Evolutionary conservation across 2,329 filamentous ascomycete species (phyloP).

Genomic region (Aspergillus melleus): DNA sequence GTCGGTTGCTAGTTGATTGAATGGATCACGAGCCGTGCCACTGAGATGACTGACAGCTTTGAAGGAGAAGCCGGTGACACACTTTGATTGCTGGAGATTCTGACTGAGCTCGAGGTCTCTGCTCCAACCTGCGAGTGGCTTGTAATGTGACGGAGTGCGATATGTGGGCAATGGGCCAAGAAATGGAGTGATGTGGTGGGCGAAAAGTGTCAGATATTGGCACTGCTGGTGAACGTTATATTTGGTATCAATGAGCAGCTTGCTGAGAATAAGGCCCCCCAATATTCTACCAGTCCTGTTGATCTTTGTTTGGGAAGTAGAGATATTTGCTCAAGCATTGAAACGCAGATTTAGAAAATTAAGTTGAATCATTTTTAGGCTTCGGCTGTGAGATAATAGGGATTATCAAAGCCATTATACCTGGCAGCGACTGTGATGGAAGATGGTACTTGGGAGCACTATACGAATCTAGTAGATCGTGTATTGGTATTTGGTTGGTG

Average conservation of each 20-base stretch:
- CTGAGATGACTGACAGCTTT: not conserved
- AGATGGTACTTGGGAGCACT: too few species aligned
- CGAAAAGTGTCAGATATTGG: constrained; percentile 11
- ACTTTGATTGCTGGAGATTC: constrained; percentile 5
- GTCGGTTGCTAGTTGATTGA: constrained; percentile 3
- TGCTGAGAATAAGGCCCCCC: constrained; percentile 9
- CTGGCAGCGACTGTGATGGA: too few species aligned
- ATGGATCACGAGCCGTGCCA: constrained; percentile 8
- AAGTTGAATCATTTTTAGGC: too few species aligned
- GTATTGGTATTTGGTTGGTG: too few species aligned
- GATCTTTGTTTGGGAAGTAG: constrained; percentile 9
- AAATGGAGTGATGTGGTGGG: constrained; percentile 8
- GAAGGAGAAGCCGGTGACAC: not conserved
- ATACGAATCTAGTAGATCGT: too few species aligned
- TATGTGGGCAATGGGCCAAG: constrained; percentile 1
- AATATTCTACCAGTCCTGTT: constrained; percentile 12
- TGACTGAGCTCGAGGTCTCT: constrained; percentile 6
- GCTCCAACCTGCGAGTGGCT: not conserved
- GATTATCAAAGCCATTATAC: too few species aligned
- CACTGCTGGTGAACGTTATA: constrained; percentile 13
- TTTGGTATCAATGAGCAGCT: constrained; percentile 7
- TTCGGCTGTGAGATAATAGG: too few species aligned
- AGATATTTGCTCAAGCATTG: too few species aligned
- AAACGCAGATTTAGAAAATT: too few species aligned
- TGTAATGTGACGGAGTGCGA: not conserved